Base-by-base conservation (phyloP, 208 protist species). In the Trypanosoma congolense region DNA sequence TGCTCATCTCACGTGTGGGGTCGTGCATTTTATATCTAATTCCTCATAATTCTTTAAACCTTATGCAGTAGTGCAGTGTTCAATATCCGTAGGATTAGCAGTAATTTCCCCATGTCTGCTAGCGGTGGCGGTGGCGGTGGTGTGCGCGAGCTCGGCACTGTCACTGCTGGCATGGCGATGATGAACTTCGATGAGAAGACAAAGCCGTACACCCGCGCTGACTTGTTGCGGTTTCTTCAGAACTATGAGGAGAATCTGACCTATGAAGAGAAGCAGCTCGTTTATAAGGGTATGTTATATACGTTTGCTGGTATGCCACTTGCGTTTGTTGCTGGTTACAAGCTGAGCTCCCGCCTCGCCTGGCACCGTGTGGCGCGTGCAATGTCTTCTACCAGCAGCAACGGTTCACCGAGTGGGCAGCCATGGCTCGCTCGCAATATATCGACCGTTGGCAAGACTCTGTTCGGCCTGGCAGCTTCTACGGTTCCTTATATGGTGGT, bases 181-280 rank as follows among this genome's bases (percentile, higher is more conserved):
- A 83, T 85, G 76, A 85, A 84, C 61, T 92, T 88, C 61, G 80
- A 92, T 33, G 61, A 86, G 36, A 87, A 88, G 53, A 92, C 84
- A 9, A 73, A 74, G 38, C 84, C 84, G n/a, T 89, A 89, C 65
- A 92, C 77, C 16, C 84, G 84, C n/a, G 46, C 64, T 9, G 84
- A 92, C 49, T 41, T 92, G 28, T 47, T 92, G 22, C 48, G 75
- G 14, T 92, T 92, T 65, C 62, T 92, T 30, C 61, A 66, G 54
- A 65, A 88, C 65, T 86, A 89, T 55, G 64, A 87, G 50, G 55
- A 77, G 10, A 92, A 87, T 56, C 65, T 92, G 22, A 84, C 73
- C 51, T 73, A 69, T 46, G 18, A 42, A 52, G 84, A 92, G 73
- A 56, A 78, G 43, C 75, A 70, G 1, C 70, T 92, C 25, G 62